Percentiles rank a stretch among this genome's conserved stretches.
Conservation (phyloP, 345 rosid genomes). For the Pugionium dolabratum region DNA sequence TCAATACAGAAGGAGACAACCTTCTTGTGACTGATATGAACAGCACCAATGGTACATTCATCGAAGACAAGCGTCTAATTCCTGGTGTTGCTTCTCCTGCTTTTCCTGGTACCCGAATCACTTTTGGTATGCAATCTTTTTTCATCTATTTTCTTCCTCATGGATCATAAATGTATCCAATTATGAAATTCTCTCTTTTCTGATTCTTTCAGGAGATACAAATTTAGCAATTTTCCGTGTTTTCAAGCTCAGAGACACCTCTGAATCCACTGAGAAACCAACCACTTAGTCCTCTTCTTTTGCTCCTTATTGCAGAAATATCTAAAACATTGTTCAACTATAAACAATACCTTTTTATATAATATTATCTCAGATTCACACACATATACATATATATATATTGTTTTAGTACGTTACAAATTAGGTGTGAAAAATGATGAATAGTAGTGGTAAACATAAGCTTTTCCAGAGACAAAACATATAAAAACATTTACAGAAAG, state of each 20-base stretch:
- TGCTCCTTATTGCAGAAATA: background rate
- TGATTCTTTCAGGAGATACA: slow-evolving; percentile 54
- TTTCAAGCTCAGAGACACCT: slow-evolving; percentile 53
- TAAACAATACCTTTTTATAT: slow-evolving; percentile 15
- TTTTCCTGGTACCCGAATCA: slow-evolving; percentile 60
- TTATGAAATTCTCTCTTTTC: background rate
- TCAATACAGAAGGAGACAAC: slow-evolving; percentile 58
- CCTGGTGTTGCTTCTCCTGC: slow-evolving; percentile 66
- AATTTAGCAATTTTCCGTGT: slow-evolving; percentile 75
- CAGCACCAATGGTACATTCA: slow-evolving; percentile 88
- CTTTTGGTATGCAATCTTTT: slow-evolving; percentile 53
- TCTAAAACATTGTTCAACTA: slow-evolving; percentile 20
- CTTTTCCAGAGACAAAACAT: slow-evolving; percentile 23
- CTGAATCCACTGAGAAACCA: slow-evolving; percentile 42
- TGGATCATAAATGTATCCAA: background rate
- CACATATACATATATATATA: background rate
- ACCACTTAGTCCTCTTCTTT: slow-evolving; percentile 20
- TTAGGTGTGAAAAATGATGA: slow-evolving; percentile 31
- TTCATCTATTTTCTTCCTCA: background rate
- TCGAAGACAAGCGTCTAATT: slow-evolving; percentile 57
- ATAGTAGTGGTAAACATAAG: slow-evolving; percentile 29
- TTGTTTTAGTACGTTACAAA: slow-evolving; percentile 29
- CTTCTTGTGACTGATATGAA: slow-evolving; percentile 78
- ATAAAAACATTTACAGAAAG: slow-evolving; percentile 40
- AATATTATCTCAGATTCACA: background rate